A percentile compares a stretch with the other conserved stretches of the same genome.
Evolutionary conservation across 1,139 yeast species (phyloP).

Genomic region (Sugiyamaella castrensis): DNA sequence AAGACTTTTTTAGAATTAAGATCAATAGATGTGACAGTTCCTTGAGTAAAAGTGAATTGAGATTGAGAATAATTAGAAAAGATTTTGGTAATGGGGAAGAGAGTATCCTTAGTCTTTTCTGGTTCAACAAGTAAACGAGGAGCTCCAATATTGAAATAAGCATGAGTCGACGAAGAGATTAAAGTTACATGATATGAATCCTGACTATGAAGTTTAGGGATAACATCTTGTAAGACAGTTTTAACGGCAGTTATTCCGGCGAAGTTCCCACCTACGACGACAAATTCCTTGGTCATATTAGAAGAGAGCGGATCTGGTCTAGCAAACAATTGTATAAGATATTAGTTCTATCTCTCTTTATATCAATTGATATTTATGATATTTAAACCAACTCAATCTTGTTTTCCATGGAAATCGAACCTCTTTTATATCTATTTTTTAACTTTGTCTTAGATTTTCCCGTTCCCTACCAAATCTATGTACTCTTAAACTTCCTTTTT

Average conservation of each 20-base stretch:
- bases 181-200: slow-evolving; percentile 19
- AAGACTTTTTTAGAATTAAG: slow-evolving; percentile 29
- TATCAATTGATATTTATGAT: too few relatives aligned
- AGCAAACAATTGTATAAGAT: too few relatives aligned
- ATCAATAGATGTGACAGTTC: slow-evolving; percentile 34
- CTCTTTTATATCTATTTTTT: too few relatives aligned
- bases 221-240: slow-evolving; percentile 16
- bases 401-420: too few relatives aligned
- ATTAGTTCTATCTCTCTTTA: too few relatives aligned
- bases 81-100: slow-evolving; percentile 20
- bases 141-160: slow-evolving; percentile 25
- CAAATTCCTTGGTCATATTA: slow-evolving; percentile 19
- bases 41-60: slow-evolving; percentile 30
- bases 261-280: slow-evolving; percentile 30
- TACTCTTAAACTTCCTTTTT: too few relatives aligned
- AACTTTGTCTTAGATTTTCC: too few relatives aligned
- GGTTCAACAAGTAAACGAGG: slow-evolving; percentile 31
- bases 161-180: slow-evolving; percentile 24
- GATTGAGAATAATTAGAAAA: slow-evolving; percentile 19
- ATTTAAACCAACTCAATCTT: too few relatives aligned
- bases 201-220: slow-evolving; percentile 11
- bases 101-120: slow-evolving; percentile 15
- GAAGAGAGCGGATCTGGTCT: too few relatives aligned
- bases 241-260: slow-evolving; percentile 25
- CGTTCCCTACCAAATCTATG: too few relatives aligned